Conservation (phyloP, 768 basidiomycete genomes). For the Rhodotorula toruloides region DNA sequence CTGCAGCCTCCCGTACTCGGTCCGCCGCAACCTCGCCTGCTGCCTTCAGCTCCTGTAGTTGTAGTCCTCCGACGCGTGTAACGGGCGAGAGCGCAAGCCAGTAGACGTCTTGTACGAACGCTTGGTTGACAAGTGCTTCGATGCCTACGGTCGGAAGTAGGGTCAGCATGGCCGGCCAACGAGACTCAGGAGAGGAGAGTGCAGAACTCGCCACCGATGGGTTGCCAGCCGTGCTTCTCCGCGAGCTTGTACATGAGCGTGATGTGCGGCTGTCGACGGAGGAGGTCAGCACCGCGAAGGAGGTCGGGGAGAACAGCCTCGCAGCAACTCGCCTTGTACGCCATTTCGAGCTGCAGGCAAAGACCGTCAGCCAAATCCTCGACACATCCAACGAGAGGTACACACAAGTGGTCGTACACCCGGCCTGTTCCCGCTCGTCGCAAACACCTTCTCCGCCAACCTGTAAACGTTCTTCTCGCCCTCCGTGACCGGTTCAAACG, state of each 20-base stretch:
- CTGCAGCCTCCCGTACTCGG: slow-evolving; percentile 12
- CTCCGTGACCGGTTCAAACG: slow-evolving; percentile 22
- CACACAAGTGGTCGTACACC: slow-evolving; percentile 13
- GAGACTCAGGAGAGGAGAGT: no score
- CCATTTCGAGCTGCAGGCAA: slow-evolving; percentile 23
- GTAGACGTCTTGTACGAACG: slow-evolving; percentile 27
- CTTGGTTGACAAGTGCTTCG: slow-evolving; percentile 42
- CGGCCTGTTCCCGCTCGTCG: not conserved
- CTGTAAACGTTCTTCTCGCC: slow-evolving; percentile 34
- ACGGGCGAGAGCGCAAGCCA: slow-evolving; percentile 25
- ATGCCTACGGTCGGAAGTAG: slow-evolving; percentile 22
- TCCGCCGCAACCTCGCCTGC: not conserved
- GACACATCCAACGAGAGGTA: not conserved
- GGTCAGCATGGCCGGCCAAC: no score
- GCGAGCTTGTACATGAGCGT: slow-evolving; percentile 35
- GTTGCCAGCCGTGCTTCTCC: slow-evolving; percentile 5
- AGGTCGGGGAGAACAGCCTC: not conserved
- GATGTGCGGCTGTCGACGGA: slow-evolving; percentile 21
- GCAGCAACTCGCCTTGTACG: slow-evolving; percentile 35
- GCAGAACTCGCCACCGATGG: slow-evolving; percentile 20
- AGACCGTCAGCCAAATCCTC: rapidly evolving
- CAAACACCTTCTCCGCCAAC: slow-evolving; percentile 21
- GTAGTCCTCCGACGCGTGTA: not conserved
- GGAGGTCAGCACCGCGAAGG: not conserved
- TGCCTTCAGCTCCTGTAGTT: not conserved